Conservation (phyloP, 2,329 filamentous ascomycete species). For the Thermoascus crustaceus region DNA sequence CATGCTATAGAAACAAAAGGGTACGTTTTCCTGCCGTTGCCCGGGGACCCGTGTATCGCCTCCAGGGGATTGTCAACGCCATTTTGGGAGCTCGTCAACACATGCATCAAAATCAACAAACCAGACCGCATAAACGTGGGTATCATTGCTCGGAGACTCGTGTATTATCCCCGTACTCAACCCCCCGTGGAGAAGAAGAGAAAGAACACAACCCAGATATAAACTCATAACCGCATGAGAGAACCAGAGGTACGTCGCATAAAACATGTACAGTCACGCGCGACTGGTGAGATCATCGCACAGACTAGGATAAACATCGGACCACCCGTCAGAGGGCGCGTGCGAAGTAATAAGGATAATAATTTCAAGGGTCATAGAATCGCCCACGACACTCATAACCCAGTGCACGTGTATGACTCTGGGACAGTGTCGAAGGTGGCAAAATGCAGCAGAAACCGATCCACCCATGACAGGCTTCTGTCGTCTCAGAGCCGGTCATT, state of each 20-base stretch:
- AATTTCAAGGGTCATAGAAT: too few relatives aligned
- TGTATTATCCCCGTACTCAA: conserved; percentile 34
- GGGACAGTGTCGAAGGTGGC: too few relatives aligned
- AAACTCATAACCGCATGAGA: conserved; percentile 1
- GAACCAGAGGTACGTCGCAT: conserved; percentile 4
- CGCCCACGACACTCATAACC: too few relatives aligned
- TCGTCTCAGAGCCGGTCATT: too few relatives aligned
- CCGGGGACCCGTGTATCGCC: conserved; percentile 17
- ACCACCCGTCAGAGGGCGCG: too few relatives aligned
- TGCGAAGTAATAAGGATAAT: too few relatives aligned
- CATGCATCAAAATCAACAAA: conserved; percentile 5
- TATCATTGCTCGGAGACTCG: conserved; percentile 36
- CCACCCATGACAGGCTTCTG: too few relatives aligned
- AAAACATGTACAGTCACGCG: too few relatives aligned
- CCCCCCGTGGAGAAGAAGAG: conserved; percentile 17
- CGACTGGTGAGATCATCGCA: too few relatives aligned
- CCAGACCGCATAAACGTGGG: conserved; percentile 20
- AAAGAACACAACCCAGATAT: conserved; percentile 4
- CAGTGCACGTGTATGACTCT: too few relatives aligned
- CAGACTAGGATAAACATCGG: too few relatives aligned
- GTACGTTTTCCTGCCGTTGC: conserved; percentile 7
- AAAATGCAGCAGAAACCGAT: too few relatives aligned
- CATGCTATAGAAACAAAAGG: conserved; percentile 10
- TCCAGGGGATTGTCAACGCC: conserved; percentile 7
- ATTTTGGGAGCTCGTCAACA: not conserved